Evolutionary conservation across 78 protist genomes (phyloP), one percentile per base, ranked within the genome.

Genomic region (Tieghemostelium lacteum): DNA sequence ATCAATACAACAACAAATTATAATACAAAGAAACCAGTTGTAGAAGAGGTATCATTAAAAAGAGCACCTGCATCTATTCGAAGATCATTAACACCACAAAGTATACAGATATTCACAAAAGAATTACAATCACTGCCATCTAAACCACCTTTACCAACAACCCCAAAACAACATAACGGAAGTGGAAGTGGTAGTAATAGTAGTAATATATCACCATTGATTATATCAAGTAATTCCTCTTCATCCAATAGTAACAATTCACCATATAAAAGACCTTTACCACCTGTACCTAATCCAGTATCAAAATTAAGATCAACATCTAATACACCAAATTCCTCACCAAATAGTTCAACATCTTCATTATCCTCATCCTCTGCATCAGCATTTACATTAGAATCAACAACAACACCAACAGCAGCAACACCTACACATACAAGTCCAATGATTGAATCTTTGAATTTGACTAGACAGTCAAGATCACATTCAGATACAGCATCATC

Each of bases 21-120:
- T 29, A 65, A 34, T 40, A 63, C 31, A 31, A 63, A 19, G 31
- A 8, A 63, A 63, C 12, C 34, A 63, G 22, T 29, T 63, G 16
- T 28, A 20, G 12, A n/a, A 24, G 57, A 26, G 10, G 76, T 75
- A 66, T 78, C 88, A 39, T 70, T 83, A 42, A 78, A 66, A 14
- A 66, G 34, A n/a, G 91, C 91, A 69, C 91, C 91, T 6, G 54
- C 69, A 24, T 83, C 91, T 3, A 83, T 83, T 36, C 34, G 91
- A 29, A 66, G 91, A 83, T 54, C 91, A 7, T 45, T 83, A 24
- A 83, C 91, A 31, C 91, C 91, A 45, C 33, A n/a, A 0, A 69
- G 78, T 17, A 83, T 83, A 29, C 69, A 74, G 40, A 74, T 57
- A 12, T 74, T 60, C 54, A 34, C 62, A n/a, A 74, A 74, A 4